Evolutionary conservation across 306 rosid genomes (phyloP).

Genomic region (Cucumis cinereus): DNA sequence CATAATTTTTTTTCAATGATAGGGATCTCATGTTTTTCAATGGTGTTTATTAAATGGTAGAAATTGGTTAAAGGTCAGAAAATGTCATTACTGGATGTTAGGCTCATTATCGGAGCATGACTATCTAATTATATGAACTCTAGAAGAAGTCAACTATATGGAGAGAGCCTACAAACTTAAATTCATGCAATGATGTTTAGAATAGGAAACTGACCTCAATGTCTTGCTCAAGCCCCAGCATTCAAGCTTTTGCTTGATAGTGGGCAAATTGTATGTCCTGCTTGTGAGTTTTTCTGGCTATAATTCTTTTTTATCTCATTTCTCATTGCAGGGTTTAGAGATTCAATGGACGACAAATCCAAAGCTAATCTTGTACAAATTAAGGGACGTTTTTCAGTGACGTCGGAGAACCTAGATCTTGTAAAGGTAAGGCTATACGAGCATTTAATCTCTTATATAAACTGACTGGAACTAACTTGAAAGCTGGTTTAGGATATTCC

Average conservation of each 20-base stretch:
- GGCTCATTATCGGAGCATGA: not conserved
- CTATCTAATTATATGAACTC: not conserved
- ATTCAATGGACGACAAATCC: slow-evolving; percentile 84
- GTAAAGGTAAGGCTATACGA: slow-evolving; percentile 54
- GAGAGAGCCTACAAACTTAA: not conserved
- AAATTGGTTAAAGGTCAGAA: not conserved
- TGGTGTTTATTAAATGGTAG: not conserved
- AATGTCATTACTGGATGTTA: not conserved
- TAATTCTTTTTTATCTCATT: slow-evolving; percentile 15
- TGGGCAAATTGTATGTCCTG: not conserved
- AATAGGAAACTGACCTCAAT: not conserved
- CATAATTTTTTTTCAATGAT: not conserved
- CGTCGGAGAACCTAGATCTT: slow-evolving; percentile 91
- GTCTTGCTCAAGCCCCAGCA: not conserved
- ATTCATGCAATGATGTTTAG: not conserved
- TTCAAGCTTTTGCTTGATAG: not conserved
- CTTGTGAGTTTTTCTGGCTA: slow-evolving; percentile 10
- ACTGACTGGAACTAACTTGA: slow-evolving; percentile 32
- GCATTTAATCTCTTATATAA: not conserved
- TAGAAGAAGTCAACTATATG: not conserved
- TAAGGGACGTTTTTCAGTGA: slow-evolving; percentile 93
- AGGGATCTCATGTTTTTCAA: not conserved
- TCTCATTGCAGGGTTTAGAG: slow-evolving; percentile 63
- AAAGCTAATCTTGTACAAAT: slow-evolving; percentile 95
- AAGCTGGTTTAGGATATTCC: slow-evolving; percentile 72